These are phyloP conservation scores for Citrullus amarus DNA, from an alignment of 306 rosid species.

Conservation along the genomic window DNA sequence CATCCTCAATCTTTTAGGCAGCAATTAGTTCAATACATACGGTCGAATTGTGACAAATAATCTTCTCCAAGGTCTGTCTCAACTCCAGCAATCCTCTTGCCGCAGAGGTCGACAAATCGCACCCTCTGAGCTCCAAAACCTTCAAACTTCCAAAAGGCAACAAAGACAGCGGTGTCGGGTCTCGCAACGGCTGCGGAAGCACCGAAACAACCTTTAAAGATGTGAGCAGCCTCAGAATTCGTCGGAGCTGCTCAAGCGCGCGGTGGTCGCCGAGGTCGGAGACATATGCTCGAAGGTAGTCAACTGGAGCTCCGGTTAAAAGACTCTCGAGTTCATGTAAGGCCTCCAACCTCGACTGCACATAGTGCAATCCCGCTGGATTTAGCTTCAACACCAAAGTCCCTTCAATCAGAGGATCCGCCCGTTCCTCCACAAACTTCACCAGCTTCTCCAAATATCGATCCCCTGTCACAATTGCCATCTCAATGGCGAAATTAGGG, in stretches of 20 bases:
- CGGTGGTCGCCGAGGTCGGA: conserved; percentile 99
- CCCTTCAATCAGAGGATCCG: conserved; percentile 71
- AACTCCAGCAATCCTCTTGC: conserved; percentile 82
- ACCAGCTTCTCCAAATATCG: conserved; percentile 88
- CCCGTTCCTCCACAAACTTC: conserved; percentile 60
- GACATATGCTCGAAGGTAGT: conserved; percentile 81
- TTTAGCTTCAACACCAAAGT: conserved; percentile 67
- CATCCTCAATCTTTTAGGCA: background rate
- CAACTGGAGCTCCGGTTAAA: conserved; percentile 79
- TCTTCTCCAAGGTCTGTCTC: conserved; percentile 81
- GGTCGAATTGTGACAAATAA: conserved; percentile 87
- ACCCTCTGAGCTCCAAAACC: conserved; percentile 83
- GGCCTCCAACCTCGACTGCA: conserved; percentile 80
- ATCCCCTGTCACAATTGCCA: conserved; percentile 96
- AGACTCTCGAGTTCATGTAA: conserved; percentile 74
- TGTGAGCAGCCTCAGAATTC: conserved; percentile 76
- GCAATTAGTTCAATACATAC: conserved; percentile 29
- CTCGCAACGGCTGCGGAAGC: conserved; percentile 47
- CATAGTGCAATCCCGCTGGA: conserved; percentile 87
- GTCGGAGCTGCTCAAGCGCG: conserved; percentile 84
- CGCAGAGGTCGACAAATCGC: conserved; percentile 88
- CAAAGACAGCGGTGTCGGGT: conserved; percentile 85
- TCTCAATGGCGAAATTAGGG: conserved; percentile 25
- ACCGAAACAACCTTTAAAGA: conserved; percentile 83
- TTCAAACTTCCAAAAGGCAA: conserved; percentile 62